A percentile compares a stretch with the other conserved stretches of the same genome.
Conservation (phyloP, 2,329 filamentous ascomycete species). For the Aspergillus brasiliensis region DNA sequence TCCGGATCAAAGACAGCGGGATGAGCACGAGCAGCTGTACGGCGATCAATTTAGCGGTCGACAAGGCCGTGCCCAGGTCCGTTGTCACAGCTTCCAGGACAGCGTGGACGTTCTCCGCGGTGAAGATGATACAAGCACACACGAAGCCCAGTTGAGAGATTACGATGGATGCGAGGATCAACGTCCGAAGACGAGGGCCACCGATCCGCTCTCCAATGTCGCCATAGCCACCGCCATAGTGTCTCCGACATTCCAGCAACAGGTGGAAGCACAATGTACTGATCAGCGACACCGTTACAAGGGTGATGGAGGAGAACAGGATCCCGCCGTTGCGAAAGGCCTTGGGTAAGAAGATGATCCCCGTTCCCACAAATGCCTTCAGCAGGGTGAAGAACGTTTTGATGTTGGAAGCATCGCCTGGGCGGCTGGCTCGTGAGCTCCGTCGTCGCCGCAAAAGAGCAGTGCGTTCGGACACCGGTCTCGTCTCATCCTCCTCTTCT, state of each 20-base stretch:
- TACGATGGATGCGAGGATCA: conserved; percentile 71
- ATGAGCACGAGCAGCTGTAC: conserved; percentile 92
- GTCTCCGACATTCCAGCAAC: conserved; percentile 66
- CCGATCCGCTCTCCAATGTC: conserved; percentile 70
- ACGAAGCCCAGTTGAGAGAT: conserved; percentile 78
- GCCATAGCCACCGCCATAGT: conserved; percentile 71
- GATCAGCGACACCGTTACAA: conserved; percentile 65
- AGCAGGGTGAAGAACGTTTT: conserved; percentile 78
- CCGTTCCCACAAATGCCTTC: conserved; percentile 78
- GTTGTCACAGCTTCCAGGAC: conserved; percentile 66
- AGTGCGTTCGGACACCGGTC: conserved; percentile 51
- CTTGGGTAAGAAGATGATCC: conserved; percentile 80
- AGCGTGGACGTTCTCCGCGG: conserved; percentile 70
- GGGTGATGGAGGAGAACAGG: conserved; percentile 70
- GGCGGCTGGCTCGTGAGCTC: conserved; percentile 50
- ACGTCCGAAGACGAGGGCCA: conserved; percentile 62
- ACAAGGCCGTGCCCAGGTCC: conserved; percentile 51
- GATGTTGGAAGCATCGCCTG: conserved; percentile 66
- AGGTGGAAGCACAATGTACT: conserved; percentile 73
- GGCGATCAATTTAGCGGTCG: conserved; percentile 63
- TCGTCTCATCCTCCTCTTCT: conserved; percentile 47
- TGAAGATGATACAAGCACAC: conserved; percentile 75
- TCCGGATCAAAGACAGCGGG: conserved; percentile 84
- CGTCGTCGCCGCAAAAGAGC: conserved; percentile 62
- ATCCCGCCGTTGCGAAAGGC: conserved; percentile 78